Evolutionary conservation across 768 basidiomycete genomes (phyloP).

Genomic region (Podaxis carcinomalis): DNA sequence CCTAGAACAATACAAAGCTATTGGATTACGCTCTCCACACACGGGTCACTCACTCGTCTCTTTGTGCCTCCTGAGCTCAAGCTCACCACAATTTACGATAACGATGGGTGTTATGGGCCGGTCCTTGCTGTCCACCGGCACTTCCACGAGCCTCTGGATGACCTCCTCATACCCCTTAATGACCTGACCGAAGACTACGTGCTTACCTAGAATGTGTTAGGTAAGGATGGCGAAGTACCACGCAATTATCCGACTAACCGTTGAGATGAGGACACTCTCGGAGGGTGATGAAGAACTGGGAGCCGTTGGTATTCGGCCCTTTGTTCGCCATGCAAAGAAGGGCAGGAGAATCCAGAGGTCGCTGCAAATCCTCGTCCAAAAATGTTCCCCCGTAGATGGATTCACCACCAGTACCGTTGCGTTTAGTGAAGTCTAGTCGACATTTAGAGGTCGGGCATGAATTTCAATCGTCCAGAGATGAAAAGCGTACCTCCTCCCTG

Average conservation of each 20-base stretch:
- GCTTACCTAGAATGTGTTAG: constrained; percentile 38
- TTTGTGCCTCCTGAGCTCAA: constrained; percentile 54
- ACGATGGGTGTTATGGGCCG: constrained; percentile 63
- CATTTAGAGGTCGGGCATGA: neutral
- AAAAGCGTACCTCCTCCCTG: constrained; percentile 64
- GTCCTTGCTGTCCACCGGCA: constrained; percentile 73
- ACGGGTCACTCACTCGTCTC: neutral
- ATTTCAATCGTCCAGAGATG: neutral
- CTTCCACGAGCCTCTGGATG: constrained; percentile 50
- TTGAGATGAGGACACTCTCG: constrained; percentile 70
- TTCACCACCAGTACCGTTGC: constrained; percentile 78
- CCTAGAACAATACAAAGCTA: neutral
- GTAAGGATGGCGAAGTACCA: constrained; percentile 14
- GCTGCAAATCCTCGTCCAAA: constrained; percentile 69
- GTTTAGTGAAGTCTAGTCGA: constrained; percentile 67
- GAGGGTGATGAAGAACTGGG: constrained; percentile 85
- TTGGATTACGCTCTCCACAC: neutral
- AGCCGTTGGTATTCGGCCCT: constrained; percentile 80
- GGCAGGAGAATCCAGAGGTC: constrained; percentile 62
- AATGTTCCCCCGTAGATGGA: constrained; percentile 78
- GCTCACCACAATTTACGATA: constrained; percentile 79
- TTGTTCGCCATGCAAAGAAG: constrained; percentile 90
- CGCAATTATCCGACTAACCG: constrained; percentile 36
- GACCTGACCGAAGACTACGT: constrained; percentile 46
- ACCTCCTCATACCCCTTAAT: constrained; percentile 61